Base-by-base conservation (phyloP, 495 filamentous ascomycete genomes). In the Cladorrhinum samala region DNA sequence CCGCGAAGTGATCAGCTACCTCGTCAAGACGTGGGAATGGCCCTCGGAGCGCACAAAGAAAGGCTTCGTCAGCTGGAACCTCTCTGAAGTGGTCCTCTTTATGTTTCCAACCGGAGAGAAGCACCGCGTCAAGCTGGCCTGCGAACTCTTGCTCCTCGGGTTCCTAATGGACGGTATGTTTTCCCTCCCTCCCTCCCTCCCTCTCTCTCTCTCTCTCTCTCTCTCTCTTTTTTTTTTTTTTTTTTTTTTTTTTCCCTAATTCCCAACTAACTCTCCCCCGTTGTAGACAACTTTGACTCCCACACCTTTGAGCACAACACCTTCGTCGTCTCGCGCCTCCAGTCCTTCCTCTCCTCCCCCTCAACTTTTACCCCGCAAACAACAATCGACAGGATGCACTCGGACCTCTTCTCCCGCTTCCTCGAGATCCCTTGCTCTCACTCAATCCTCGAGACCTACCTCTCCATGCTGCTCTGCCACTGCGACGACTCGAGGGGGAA, bases 111-210 rank as follows among this genome's bases (percentile, higher is more conserved):
- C 53, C 20, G 60, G 56, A 13, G 41, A 55, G n/a, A 54, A 55
- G 9, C 25, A 46, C n/a, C 50, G 60, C 2, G 58, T 63, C 20
- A 47, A 49, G 20, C 55, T 63, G 9, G 60, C 60, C 9, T 57
- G 54, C 52, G 52, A 55, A 27, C 51, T 63, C 17, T 37, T 63
- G 21, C 58, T 58, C 4, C 27, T 63, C 25, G 49, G 58, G 6
- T 63, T 63, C 48, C 54, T 63, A 6, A 57, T 63, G 42, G 60
- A 63, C 30, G 60, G 60, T 63, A 9, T 16, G 51, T 8, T n/a
- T 16, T 27, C n/a, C n/a, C 5, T 5, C n/a, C 36, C 19, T 48
- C 37, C 16, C 38, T 13, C 30, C 4, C 17, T n/a, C 20, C 1
- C 44, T 19, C 17, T 21, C 42, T 43, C 44, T n/a, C 21, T 19